A percentile compares a stretch with the other conserved stretches of the same genome.
phyloP scores from a whole-genome alignment of 768 basidiomycete species.

The Holtermanniella nyarrowii region DNA sequence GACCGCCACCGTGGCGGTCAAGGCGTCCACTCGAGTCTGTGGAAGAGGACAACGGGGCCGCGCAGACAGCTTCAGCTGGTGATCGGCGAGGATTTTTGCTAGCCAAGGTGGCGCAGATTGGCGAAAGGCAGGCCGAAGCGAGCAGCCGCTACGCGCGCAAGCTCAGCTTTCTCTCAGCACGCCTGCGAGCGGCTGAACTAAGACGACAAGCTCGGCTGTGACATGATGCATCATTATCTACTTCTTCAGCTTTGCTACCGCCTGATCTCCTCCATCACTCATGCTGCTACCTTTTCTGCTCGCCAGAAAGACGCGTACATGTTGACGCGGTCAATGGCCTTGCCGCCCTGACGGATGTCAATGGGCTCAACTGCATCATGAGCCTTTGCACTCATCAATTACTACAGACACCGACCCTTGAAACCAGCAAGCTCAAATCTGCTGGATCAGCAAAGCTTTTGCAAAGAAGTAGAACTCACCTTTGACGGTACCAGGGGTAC shows the following conservation, averaged over 20 bases:
- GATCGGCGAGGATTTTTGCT: too few relatives aligned
- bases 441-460: background rate
- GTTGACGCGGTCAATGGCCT: slow-evolving; percentile 58
- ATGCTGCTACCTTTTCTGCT: slow-evolving; percentile 21
- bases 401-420: slow-evolving; percentile 13
- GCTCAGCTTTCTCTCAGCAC: background rate
- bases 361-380: slow-evolving; percentile 44
- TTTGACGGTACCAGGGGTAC: slow-evolving; percentile 56
- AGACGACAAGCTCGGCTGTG: background rate
- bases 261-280: background rate
- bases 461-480: slow-evolving; percentile 38
- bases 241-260: background rate
- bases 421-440: slow-evolving; percentile 53
- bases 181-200: background rate
- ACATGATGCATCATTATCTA: background rate
- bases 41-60: too few relatives aligned
- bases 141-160: background rate
- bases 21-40: too few relatives aligned
- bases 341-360: slow-evolving; percentile 48
- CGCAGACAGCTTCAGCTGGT: too few relatives aligned
- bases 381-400: background rate
- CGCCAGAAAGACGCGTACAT: slow-evolving; percentile 48
- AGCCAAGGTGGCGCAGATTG: too few relatives aligned
- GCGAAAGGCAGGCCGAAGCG: background rate
- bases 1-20: too few relatives aligned